A percentile compares a stretch with the other conserved stretches of the same genome.
Evolutionary conservation across 2,329 filamentous ascomycete genomes (phyloP).

Genomic region (Fusarium mundagurra): DNA sequence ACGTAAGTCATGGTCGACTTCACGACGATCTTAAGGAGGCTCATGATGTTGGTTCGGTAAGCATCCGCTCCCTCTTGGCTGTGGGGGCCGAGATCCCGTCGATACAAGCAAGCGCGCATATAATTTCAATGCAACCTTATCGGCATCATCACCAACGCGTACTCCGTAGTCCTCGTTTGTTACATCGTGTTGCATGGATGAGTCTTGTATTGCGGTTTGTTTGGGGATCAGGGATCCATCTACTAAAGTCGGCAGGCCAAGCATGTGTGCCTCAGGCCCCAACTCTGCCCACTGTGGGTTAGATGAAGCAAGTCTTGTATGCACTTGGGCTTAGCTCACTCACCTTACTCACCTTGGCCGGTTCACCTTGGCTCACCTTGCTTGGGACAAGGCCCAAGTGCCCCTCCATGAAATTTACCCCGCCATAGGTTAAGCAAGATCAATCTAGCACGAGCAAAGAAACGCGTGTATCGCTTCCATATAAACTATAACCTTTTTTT

Average conservation of each 20-base stretch:
- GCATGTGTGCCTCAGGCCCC: constrained; percentile 30
- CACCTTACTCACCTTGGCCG: background rate
- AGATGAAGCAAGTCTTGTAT: background rate
- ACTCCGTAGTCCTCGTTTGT: background rate
- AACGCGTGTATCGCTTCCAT: constrained; percentile 45
- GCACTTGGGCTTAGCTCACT: background rate
- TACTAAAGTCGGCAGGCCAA: background rate
- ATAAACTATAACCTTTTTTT: constrained; percentile 32
- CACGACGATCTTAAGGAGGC: background rate
- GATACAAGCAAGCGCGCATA: constrained; percentile 23
- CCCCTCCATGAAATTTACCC: constrained; percentile 50
- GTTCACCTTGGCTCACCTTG: background rate
- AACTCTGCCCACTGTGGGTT: background rate
- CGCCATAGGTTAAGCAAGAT: constrained; percentile 43
- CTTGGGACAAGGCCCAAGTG: constrained; percentile 16
- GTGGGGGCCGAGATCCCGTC: background rate
- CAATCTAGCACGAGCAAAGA: constrained; percentile 23
- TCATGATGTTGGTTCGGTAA: background rate
- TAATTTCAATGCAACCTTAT: constrained; percentile 4
- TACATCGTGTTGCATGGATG: background rate
- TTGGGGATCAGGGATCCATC: background rate
- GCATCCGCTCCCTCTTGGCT: background rate
- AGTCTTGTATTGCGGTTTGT: background rate
- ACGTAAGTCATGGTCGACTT: background rate
- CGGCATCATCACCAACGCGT: background rate